These are phyloP conservation scores for Beauveria asiatica DNA, from an alignment of 2,329 filamentous ascomycete genomes.

Conservation along the genomic window DNA sequence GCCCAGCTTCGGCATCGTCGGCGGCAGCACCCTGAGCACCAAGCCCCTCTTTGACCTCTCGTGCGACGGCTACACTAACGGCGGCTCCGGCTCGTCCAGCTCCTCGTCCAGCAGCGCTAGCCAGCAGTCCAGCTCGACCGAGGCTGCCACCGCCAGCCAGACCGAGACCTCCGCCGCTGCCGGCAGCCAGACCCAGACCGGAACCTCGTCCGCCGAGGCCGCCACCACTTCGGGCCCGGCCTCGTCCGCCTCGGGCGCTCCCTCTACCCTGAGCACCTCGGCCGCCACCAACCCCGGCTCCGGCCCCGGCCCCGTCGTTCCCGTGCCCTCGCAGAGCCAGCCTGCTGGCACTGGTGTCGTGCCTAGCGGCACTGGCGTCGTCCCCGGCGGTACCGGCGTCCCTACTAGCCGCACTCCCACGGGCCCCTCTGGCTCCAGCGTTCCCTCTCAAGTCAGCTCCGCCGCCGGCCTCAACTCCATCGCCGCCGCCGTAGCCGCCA, in stretches of 20 bases:
- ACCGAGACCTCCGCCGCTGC: not conserved
- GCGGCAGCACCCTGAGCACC: slow-evolving; percentile 36
- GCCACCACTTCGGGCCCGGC: not conserved
- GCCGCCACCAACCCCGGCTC: slow-evolving; percentile 20
- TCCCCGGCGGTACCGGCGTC: not conserved
- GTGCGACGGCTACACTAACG: slow-evolving; percentile 33
- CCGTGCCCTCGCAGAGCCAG: slow-evolving; percentile 8
- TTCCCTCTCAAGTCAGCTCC: slow-evolving; percentile 1
- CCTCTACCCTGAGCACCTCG: slow-evolving; percentile 15
- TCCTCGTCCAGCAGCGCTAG: slow-evolving; percentile 12
- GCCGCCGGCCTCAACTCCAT: slow-evolving; percentile 22
- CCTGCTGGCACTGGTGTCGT: slow-evolving; percentile 10
- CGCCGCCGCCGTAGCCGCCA: slow-evolving; percentile 23
- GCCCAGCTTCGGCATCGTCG: slow-evolving; percentile 65
- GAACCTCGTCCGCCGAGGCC: not conserved
- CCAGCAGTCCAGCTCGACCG: slow-evolving; percentile 13
- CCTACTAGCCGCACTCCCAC: not conserved
- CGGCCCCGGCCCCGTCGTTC: slow-evolving; percentile 11
- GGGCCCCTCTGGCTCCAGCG: not conserved
- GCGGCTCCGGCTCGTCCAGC: slow-evolving; percentile 4
- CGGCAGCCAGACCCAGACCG: slow-evolving; percentile 10
- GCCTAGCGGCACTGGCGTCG: slow-evolving; percentile 1
- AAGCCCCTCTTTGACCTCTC: slow-evolving; percentile 56
- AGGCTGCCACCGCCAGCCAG: slow-evolving; percentile 7
- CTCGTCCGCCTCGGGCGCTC: not conserved